phyloP scores from a whole-genome alignment of 495 filamentous ascomycete species.

The Penicillium mononematosum region DNA sequence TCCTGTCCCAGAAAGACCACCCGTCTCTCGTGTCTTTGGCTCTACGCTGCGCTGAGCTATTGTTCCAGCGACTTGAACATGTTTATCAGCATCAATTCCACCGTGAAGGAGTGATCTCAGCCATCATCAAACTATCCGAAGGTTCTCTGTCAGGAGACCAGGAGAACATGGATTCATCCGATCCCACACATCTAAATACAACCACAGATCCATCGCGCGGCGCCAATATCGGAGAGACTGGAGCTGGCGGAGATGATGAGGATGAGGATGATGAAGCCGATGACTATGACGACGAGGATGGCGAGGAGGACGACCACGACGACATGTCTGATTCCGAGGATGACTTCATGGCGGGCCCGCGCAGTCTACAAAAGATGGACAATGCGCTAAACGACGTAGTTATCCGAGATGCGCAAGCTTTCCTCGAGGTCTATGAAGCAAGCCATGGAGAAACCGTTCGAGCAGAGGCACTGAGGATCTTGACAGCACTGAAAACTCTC shows the following conservation, averaged over 20 bases:
- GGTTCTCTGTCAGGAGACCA: constrained; percentile 44
- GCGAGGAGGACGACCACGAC: constrained; percentile 59
- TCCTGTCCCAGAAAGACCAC: constrained; percentile 94
- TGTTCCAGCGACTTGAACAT: constrained; percentile 75
- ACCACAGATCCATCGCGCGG: constrained; percentile 17
- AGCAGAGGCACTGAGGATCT: constrained; percentile 71
- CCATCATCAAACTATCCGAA: constrained; percentile 76
- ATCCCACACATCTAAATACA: constrained; percentile 24
- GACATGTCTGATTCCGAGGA: constrained; percentile 70
- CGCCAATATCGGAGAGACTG: neutral
- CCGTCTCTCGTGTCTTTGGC: constrained; percentile 80
- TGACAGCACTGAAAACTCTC: constrained; percentile 68
- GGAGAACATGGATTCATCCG: constrained; percentile 10
- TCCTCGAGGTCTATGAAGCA: constrained; percentile 79
- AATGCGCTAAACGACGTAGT: constrained; percentile 72
- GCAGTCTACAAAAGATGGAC: constrained; percentile 47
- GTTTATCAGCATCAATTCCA: constrained; percentile 98
- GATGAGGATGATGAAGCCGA: constrained; percentile 54
- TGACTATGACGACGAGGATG: constrained; percentile 57
- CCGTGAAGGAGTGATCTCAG: constrained; percentile 91
- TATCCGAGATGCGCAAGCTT: constrained; percentile 69
- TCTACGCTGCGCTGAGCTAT: constrained; percentile 81
- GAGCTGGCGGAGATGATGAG: constrained; percentile 43
- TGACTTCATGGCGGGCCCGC: constrained; percentile 53
- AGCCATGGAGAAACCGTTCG: constrained; percentile 70